These are phyloP conservation scores for Beta lomatogona DNA, from an alignment of 179 eudicot species.

Conservation along the genomic window DNA sequence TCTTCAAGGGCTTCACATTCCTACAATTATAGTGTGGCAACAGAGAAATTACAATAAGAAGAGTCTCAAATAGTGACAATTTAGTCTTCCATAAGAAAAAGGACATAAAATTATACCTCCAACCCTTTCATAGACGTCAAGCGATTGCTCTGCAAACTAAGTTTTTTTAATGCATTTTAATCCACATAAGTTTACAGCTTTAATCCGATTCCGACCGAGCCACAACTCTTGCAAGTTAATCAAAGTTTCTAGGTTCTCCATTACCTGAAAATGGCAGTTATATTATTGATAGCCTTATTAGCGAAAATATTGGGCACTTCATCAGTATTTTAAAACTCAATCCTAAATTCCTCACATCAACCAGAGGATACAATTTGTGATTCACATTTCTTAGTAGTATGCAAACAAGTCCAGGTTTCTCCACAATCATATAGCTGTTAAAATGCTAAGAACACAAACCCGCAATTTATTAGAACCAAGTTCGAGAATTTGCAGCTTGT, in stretches of 20 bases:
- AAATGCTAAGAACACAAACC: conserved; percentile 49
- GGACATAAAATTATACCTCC: conserved; percentile 54
- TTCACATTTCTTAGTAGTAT: neutral
- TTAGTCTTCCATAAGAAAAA: neutral
- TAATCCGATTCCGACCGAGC: conserved; percentile 97
- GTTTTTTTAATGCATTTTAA: conserved; percentile 84
- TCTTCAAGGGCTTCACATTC: conserved; percentile 91
- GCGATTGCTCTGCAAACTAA: conserved; percentile 96
- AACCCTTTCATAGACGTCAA: conserved; percentile 82
- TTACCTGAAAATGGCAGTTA: conserved; percentile 49
- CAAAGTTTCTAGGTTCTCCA: conserved; percentile 77
- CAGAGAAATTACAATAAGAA: neutral
- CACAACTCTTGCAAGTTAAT: conserved; percentile 82
- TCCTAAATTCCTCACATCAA: neutral
- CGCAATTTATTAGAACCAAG: conserved; percentile 95
- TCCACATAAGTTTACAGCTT: conserved; percentile 78
- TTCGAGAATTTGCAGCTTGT: conserved; percentile 83
- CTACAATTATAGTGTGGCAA: conserved; percentile 41
- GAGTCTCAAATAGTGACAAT: neutral
- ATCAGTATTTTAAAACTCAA: neutral
- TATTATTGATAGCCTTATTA: neutral
- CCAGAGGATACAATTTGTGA: neutral
- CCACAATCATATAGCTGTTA: conserved; percentile 13
- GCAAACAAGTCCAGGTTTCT: neutral
- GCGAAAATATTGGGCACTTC: neutral